A percentile compares a stretch with the other conserved stretches of the same genome.
phyloP scores from a whole-genome alignment of 2,329 filamentous ascomycete species.

The Lithohypha guttulata region DNA sequence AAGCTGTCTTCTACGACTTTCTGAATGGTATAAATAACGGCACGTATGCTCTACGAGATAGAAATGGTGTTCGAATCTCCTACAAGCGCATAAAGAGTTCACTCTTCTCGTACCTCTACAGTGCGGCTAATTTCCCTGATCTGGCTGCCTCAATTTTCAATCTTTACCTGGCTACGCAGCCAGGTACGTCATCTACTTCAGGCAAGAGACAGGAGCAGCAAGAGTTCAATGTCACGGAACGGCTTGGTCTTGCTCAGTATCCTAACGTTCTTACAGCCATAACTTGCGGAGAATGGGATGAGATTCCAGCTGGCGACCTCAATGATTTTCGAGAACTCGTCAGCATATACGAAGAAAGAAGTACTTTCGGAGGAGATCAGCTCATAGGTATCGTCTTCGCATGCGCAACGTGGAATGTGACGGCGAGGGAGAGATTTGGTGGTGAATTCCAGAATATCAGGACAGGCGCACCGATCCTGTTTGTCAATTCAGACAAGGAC shows the following conservation, averaged over 20 bases:
- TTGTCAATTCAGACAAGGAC: constrained; percentile 22
- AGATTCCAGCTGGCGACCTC: background rate
- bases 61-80: background rate
- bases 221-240: background rate
- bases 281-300: constrained; percentile 7
- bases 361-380: constrained; percentile 4
- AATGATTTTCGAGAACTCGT: background rate
- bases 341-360: background rate
- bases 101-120: background rate
- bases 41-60: background rate
- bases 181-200: background rate
- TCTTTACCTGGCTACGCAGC: background rate
- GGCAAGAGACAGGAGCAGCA: background rate
- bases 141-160: background rate
- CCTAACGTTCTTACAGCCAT: background rate
- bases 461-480: constrained; percentile 20
- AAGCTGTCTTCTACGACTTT: background rate
- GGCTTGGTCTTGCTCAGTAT: background rate
- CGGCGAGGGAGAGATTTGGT: constrained; percentile 18
- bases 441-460: constrained; percentile 18
- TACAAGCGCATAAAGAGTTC: background rate
- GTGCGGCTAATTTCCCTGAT: background rate
- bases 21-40: background rate
- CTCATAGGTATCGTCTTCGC: background rate
- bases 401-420: constrained; percentile 17